These are phyloP conservation scores for Candida hispaniensis DNA, from an alignment of 805 yeast species.

Conservation along the genomic window DNA sequence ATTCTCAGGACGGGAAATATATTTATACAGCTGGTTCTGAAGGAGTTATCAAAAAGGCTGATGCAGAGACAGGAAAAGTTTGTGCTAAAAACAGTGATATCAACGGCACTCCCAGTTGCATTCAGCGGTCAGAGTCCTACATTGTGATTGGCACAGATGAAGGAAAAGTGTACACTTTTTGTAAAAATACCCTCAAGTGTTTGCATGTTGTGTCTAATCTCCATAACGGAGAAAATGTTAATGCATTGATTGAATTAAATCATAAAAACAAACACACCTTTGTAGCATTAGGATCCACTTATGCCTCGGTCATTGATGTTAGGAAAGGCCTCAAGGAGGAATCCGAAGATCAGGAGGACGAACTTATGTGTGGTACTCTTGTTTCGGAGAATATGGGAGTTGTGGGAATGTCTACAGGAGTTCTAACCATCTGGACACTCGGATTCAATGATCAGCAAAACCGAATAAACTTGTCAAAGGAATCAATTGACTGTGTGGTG, in stretches of 20 bases:
- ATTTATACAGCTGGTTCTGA: slow-evolving; percentile 73
- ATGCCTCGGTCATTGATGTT: slow-evolving; percentile 65
- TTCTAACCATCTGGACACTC: slow-evolving; percentile 74
- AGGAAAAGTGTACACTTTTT: slow-evolving; percentile 56
- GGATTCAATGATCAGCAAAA: slow-evolving; percentile 57
- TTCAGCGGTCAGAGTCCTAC: slow-evolving; percentile 27
- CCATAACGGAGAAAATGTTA: slow-evolving; percentile 63
- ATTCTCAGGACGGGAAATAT: slow-evolving; percentile 49
- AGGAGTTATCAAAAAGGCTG: slow-evolving; percentile 63
- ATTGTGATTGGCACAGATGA: slow-evolving; percentile 46
- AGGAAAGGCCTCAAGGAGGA: slow-evolving; percentile 55
- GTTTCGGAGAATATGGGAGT: slow-evolving; percentile 52
- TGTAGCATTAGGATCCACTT: slow-evolving; percentile 72
- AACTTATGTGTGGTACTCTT: slow-evolving; percentile 62
- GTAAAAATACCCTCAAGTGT: slow-evolving; percentile 41
- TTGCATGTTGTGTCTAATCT: slow-evolving; percentile 42
- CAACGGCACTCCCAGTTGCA: slow-evolving; percentile 23
- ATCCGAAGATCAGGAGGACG: slow-evolving; percentile 91
- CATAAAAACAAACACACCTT: slow-evolving; percentile 68
- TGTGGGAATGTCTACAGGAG: slow-evolving; percentile 88
- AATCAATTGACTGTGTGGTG: slow-evolving; percentile 22
- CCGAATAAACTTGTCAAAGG: slow-evolving; percentile 49
- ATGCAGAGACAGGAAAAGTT: slow-evolving; percentile 65
- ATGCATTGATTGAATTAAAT: slow-evolving; percentile 59
- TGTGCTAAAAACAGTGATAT: slow-evolving; percentile 37